Base-by-base conservation (phyloP, 129 eudicot genomes). In the Rutidosis leptorrhynchoides region DNA sequence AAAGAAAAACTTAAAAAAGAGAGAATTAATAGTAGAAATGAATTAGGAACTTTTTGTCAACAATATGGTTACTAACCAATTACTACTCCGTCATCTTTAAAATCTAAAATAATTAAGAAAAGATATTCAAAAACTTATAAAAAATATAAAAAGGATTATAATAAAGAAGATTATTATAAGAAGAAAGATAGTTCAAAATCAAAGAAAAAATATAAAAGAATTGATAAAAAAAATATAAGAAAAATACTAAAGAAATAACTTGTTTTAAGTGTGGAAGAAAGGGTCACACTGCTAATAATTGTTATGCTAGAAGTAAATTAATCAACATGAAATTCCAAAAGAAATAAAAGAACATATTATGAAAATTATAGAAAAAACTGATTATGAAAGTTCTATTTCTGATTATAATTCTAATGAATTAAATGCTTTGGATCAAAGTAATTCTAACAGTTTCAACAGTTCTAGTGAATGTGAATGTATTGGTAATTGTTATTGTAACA, bases 11-110 rank as follows among this genome's bases (percentile, higher is more conserved):
- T n/a, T n/a, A n/a, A n/a, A n/a, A n/a, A n/a, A n/a, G n/a, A 23
- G 5, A 17, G 2, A 24, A 56, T 8, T 22, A 56, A 56, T 16
- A 24, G 33, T 22, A 56, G 23, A 56, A 6, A 24, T 7, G 62
- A 56, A 56, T 24, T 55, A 56, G 62, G 32, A 56, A 28, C 26
- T 58, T 58, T 58, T 1, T 58, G 37, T 58, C 40, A 58, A 58
- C 37, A 58, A 27, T 58, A 26, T 25, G 64, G 64, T 10, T 27
- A 11, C 27, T 21, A 58, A 58, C 64, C 64, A 5, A 3, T 27
- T 1, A 28, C 6, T 8, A n/a, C n/a, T 6, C 1, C 64, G 40
- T 11, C 7, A n/a, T n/a, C n/a, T n/a, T n/a, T n/a, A n/a, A n/a
- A n/a, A n/a, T n/a, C n/a, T 17, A 16, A 54, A 21, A 20, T 22